Evolutionary conservation across 768 basidiomycete species (phyloP), one percentile per base, ranked within the genome.

Genomic region (Ephemerocybe angulata): DNA sequence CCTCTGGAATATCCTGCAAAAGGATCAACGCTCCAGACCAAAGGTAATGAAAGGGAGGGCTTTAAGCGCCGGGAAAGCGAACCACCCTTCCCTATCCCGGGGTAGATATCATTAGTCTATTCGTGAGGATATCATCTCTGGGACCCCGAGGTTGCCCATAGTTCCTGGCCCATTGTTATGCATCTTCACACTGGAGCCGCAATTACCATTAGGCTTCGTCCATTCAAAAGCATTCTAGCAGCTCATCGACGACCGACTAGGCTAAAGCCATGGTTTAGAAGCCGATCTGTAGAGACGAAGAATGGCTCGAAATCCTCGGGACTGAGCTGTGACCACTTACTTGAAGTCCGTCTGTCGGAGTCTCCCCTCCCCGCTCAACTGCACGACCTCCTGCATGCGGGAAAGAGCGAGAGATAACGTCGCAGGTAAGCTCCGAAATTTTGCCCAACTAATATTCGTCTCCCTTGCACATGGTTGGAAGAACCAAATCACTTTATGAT

Each of bases 401-500:
- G 25, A 42, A 30, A 25, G n/a, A 17, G 46, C 28, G 25, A 48
- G 21, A 22, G 40, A 28, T 48, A 24, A 48, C 27, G 28, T 28
- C 46, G 46, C 46, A 48, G 24, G 17, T 30, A 48, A 48, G 28
- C 27, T 48, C 44, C 46, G 46, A 48, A 48, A 48, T 48, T 48
- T 30, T 15, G 27, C 46, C 46, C 46, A 48, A 21, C 24, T 28
- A 12, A n/a, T 25, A 28, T 13, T 19, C 27, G 5, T 17, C 28
- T 28, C 15, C 25, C 30, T 7, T 30, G 24, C 46, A 30, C 46
- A 29, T 28, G 24, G 46, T 28, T 13, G 46, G 46, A 48, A 48
- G 46, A 48, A 48, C 46, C 27, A 48, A 17, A 48, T 48, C 46
- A 48, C 12, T 27, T 48, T 48, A 21, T 44, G 19, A 21, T 25